These are phyloP conservation scores for Teratosphaeria epicoccoides DNA, from an alignment of 2,329 filamentous ascomycete genomes.

Conservation along the genomic window DNA sequence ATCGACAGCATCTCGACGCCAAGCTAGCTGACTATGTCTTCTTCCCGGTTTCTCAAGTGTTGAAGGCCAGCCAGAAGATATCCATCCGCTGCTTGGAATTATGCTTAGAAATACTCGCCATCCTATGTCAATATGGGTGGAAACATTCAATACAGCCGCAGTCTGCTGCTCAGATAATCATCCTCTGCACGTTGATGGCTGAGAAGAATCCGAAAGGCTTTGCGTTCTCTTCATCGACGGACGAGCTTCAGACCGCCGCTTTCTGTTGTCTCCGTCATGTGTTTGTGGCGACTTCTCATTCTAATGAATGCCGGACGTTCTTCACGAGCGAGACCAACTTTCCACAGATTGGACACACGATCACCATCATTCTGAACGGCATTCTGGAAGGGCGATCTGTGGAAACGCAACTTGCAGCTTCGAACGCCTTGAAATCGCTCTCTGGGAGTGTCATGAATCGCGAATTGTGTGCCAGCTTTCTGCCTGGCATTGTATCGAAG, in stretches of 20 bases:
- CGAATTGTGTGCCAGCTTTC: conserved; percentile 69
- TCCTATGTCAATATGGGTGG: conserved; percentile 74
- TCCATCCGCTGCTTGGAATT: conserved; percentile 64
- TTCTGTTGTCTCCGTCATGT: conserved; percentile 60
- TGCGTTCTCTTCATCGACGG: conserved; percentile 44
- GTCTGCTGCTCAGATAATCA: conserved; percentile 72
- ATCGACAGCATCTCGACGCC: conserved; percentile 50
- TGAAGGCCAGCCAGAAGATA: conserved; percentile 63
- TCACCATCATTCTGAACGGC: conserved; percentile 69
- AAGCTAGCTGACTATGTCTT: conserved; percentile 91
- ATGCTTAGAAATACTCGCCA: conserved; percentile 61
- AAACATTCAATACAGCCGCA: conserved; percentile 57
- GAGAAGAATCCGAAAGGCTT: conserved; percentile 57
- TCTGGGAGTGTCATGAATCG: conserved; percentile 56
- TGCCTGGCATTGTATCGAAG: conserved; percentile 78
- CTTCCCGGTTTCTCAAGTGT: conserved; percentile 80
- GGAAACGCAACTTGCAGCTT: conserved; percentile 60
- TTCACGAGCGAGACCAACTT: conserved; percentile 49
- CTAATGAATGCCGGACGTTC: conserved; percentile 36
- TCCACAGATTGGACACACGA: conserved; percentile 69
- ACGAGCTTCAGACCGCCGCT: conserved; percentile 56
- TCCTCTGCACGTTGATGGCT: conserved; percentile 71
- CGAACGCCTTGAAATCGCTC: conserved; percentile 53
- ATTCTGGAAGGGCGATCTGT: conserved; percentile 54
- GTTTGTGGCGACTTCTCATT: conserved; percentile 45